These are phyloP conservation scores for Diaporthe vexans DNA, from an alignment of 2,329 filamentous ascomycete species.

Conservation along the genomic window DNA sequence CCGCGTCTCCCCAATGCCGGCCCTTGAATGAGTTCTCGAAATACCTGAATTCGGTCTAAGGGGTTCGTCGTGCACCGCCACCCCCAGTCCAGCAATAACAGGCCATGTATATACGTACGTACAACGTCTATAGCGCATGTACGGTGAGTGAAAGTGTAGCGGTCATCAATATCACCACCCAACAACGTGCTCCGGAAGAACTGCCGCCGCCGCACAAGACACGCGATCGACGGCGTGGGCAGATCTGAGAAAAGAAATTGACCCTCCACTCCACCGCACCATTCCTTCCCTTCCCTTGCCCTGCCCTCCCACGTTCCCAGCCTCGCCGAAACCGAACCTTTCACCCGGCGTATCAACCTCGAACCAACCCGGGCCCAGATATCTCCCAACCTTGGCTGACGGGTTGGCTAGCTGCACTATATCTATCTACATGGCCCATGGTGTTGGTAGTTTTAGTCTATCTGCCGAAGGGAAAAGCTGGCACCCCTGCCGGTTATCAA, in stretches of 20 bases:
- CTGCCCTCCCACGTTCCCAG: neutral
- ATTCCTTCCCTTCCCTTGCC: neutral
- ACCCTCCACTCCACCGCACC: neutral
- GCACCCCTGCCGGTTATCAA: neutral
- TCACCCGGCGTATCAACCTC: slow-evolving; percentile 11
- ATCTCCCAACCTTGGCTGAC: slow-evolving; percentile 11
- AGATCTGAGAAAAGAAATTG: slow-evolving; percentile 3
- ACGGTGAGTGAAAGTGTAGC: neutral
- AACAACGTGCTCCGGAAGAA: slow-evolving; percentile 7
- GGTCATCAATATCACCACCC: slow-evolving; percentile 11
- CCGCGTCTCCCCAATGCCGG: neutral
- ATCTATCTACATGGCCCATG: neutral
- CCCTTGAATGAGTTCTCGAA: slow-evolving; percentile 9
- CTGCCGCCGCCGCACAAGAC: slow-evolving; percentile 6
- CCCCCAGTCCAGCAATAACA: neutral
- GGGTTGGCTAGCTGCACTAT: neutral
- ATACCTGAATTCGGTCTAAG: neutral
- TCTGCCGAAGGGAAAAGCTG: neutral
- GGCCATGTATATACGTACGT: neutral
- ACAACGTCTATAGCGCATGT: neutral
- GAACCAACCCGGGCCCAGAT: slow-evolving; percentile 5
- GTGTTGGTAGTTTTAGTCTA: too few species aligned
- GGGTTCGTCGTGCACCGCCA: neutral
- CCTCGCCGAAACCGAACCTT: slow-evolving; percentile 2
- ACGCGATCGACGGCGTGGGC: neutral